Percentiles rank a stretch among this genome's conserved stretches.
These are phyloP conservation scores for Rubia yunnanensis DNA, from an alignment of 257 asterid species.

Conservation along the genomic window DNA sequence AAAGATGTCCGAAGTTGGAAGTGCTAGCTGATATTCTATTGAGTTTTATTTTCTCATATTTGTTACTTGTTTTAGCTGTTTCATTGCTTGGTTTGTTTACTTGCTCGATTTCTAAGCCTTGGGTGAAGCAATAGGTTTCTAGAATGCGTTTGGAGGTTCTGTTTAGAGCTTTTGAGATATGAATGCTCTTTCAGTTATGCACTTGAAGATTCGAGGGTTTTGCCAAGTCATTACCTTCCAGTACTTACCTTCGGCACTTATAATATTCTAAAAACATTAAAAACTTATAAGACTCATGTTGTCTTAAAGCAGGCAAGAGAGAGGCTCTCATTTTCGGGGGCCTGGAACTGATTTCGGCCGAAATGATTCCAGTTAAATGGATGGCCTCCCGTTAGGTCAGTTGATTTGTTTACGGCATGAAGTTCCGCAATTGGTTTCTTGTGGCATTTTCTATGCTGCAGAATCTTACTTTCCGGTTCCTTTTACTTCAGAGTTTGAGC, in stretches of 20 bases:
- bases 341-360: constrained; percentile 90
- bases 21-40: background rate
- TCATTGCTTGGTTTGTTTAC: constrained; percentile 16
- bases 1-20: background rate
- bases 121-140: constrained; percentile 25
- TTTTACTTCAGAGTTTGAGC: constrained; percentile 17
- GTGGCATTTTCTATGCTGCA: constrained; percentile 68
- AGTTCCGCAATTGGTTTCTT: constrained; percentile 37
- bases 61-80: constrained; percentile 4
- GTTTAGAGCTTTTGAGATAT: constrained; percentile 31
- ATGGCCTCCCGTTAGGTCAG: constrained; percentile 90
- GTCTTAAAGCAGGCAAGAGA: constrained; percentile 91
- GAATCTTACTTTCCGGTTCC: constrained; percentile 35
- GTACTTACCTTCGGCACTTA: constrained; percentile 47
- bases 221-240: constrained; percentile 52
- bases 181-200: constrained; percentile 32
- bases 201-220: constrained; percentile 37
- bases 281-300: constrained; percentile 68
- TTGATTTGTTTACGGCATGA: constrained; percentile 50
- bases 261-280: constrained; percentile 37
- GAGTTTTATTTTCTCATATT: constrained; percentile 9
- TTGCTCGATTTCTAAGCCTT: constrained; percentile 18
- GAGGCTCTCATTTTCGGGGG: constrained; percentile 96
- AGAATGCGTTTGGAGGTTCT: constrained; percentile 30
- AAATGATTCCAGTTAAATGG: constrained; percentile 84